Evolutionary conservation across 352 stramenopile genomes (phyloP).

Genomic region (Pythium guiyangense): DNA sequence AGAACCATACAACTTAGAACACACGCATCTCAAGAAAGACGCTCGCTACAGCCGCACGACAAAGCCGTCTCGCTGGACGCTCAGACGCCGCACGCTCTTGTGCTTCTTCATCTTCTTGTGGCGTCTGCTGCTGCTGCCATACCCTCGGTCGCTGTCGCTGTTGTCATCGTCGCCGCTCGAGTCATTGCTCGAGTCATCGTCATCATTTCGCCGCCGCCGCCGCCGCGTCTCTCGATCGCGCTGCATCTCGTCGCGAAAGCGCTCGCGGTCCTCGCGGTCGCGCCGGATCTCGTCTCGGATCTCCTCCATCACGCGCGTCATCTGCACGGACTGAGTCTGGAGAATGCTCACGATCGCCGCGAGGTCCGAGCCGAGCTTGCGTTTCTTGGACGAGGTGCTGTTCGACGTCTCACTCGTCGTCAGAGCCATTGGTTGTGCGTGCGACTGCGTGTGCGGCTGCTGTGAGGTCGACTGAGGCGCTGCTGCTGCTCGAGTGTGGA

Average conservation of each 20-base stretch:
- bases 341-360: slow-evolving; percentile 2
- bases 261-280: slow-evolving; percentile 2
- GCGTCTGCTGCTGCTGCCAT: background rate
- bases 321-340: slow-evolving; percentile 9
- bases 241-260: slow-evolving; percentile 9
- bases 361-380: background rate
- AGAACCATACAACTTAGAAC: too few relatives aligned
- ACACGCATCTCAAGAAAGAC: too few relatives aligned
- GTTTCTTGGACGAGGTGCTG: background rate
- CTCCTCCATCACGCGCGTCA: slow-evolving; percentile 5
- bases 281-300: slow-evolving; percentile 12
- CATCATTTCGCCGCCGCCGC: background rate
- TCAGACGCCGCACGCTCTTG: slow-evolving; percentile 6
- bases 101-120: slow-evolving; percentile 5
- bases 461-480: background rate
- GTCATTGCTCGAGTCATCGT: background rate
- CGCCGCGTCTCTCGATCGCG: background rate
- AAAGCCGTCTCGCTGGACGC: slow-evolving; percentile 12
- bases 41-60: slow-evolving; percentile 6
- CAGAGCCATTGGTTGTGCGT: background rate
- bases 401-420: too few relatives aligned
- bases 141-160: background rate
- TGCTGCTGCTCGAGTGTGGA: too few relatives aligned
- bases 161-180: background rate
- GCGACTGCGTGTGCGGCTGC: background rate